Evolutionary conservation across 441 rosid species (phyloP), one percentile per base, ranked within the genome.

Genomic region (Corymbia citriodora): DNA sequence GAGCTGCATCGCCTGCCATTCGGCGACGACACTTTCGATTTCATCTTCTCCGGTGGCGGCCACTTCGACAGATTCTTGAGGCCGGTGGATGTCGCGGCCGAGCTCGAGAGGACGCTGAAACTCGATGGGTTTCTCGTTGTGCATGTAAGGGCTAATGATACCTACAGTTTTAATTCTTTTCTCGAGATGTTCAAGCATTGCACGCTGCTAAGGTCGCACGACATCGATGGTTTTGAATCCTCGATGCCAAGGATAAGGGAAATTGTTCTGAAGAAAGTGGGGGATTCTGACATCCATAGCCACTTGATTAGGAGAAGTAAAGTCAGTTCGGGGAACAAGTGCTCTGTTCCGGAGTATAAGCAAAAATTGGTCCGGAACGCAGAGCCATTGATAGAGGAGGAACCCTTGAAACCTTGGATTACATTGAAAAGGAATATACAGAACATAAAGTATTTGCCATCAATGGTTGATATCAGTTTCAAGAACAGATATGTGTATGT

Each of bases 391-490:
- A 96, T 98, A 74, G 4, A 18, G 87, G 96, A 95, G 91, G 99
- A 97, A 94, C 99, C 99, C 25, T 92, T 95, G 89, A 98, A 98
- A 93, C 99, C 99, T 7, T 98, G 99, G 99, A 94, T 97, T 89
- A 95, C 99, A 0, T 92, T 98, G 93, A 97, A 97, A 91, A 93
- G 92, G 93, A 98, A 98, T 93, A 92, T 97, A 70, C 88, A 94
- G 91, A 98, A 97, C 87, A 92, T 98, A 9, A 97, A 95, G 92
- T 98, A 97, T 89, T 92, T 97, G 27, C 93, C 99, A 85, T 93
- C 99, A 11, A 93, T 96, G 98, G 99, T 91, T 10, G 99, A 98
- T 90, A 95, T 98, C 87, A 96, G 98, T 88, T 98, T 98, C 93
- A 97, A 95, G 97, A 96, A 94, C 59, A 93, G 98, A 89, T 97